Conservation (phyloP, 345 rosid genomes). For the Bruguiera parviflora region DNA sequence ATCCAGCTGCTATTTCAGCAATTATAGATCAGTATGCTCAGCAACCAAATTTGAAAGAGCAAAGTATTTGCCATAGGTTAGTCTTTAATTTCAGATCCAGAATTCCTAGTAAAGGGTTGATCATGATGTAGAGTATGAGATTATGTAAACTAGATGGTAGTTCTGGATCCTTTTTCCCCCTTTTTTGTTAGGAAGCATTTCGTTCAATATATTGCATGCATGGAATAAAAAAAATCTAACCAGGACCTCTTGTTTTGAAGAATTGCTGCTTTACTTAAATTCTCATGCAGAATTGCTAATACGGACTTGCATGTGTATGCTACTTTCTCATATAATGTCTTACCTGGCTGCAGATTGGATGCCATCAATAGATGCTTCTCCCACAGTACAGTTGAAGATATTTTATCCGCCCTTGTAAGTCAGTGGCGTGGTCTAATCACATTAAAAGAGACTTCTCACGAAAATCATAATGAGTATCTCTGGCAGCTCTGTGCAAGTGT, state of each 20-base stretch:
- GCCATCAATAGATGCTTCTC: constrained; percentile 73
- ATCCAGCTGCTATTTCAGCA: constrained; percentile 46
- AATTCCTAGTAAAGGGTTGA: neutral
- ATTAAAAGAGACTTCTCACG: neutral
- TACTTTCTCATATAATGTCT: constrained; percentile 2
- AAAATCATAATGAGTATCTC: too few species aligned
- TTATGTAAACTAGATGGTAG: too few species aligned
- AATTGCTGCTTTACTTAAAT: neutral
- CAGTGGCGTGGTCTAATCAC: neutral
- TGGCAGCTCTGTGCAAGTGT: too few species aligned
- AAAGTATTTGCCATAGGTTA: constrained; percentile 60
- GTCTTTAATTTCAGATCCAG: constrained; percentile 12
- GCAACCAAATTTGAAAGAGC: constrained; percentile 52
- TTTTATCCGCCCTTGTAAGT: constrained; percentile 78
- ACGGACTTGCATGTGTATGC: neutral
- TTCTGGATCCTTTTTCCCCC: too few species aligned
- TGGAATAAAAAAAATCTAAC: neutral
- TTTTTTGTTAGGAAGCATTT: too few species aligned
- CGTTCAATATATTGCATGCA: too few species aligned
- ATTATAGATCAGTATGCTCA: constrained; percentile 52
- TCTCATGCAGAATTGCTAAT: constrained; percentile 1
- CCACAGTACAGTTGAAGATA: constrained; percentile 63
- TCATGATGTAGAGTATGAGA: neutral
- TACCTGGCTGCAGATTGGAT: constrained; percentile 52
- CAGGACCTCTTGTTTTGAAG: neutral